Evolutionary conservation across 2,329 filamentous ascomycete species (phyloP).

Genomic region (Apiospora kogelbergensis): DNA sequence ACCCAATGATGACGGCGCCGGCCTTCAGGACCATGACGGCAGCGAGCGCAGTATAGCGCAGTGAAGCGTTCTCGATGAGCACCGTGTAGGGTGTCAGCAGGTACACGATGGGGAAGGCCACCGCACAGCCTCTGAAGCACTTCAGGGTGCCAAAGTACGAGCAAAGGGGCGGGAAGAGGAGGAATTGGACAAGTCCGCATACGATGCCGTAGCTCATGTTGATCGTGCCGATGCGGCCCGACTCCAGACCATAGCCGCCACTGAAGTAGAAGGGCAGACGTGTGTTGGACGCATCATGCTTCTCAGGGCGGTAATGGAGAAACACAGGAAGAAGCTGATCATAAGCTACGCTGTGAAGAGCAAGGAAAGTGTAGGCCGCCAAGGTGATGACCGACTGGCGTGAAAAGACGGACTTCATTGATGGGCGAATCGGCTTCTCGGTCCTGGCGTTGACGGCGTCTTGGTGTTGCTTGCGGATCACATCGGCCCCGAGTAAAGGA

Average conservation of each 20-base stretch:
- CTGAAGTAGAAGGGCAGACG: conserved; percentile 77
- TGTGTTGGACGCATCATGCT: conserved; percentile 58
- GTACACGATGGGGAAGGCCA: conserved; percentile 74
- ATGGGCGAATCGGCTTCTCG: conserved; percentile 22
- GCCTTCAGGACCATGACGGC: conserved; percentile 72
- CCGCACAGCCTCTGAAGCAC: conserved; percentile 67
- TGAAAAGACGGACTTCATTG: conserved; percentile 58
- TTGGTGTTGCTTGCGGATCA: conserved; percentile 24
- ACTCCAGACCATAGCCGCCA: conserved; percentile 74
- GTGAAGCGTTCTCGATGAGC: conserved; percentile 48
- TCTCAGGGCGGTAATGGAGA: conserved; percentile 69
- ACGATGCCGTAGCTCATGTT: conserved; percentile 81
- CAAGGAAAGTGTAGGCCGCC: conserved; percentile 75
- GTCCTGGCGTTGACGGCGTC: conserved; percentile 18
- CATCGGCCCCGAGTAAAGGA: conserved; percentile 46
- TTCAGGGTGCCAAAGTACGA: conserved; percentile 70
- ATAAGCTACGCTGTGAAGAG: conserved; percentile 79
- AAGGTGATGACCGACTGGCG: conserved; percentile 75
- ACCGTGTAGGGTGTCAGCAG: conserved; percentile 79
- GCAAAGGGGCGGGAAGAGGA: conserved; percentile 78
- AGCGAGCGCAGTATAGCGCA: conserved; percentile 64
- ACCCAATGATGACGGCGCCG: conserved; percentile 76
- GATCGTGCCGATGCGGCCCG: conserved; percentile 76
- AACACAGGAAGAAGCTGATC: conserved; percentile 90
- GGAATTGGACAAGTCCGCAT: conserved; percentile 81